Base-by-base conservation (phyloP, 2,329 filamentous ascomycete species). In the Botryotinia convoluta region DNA sequence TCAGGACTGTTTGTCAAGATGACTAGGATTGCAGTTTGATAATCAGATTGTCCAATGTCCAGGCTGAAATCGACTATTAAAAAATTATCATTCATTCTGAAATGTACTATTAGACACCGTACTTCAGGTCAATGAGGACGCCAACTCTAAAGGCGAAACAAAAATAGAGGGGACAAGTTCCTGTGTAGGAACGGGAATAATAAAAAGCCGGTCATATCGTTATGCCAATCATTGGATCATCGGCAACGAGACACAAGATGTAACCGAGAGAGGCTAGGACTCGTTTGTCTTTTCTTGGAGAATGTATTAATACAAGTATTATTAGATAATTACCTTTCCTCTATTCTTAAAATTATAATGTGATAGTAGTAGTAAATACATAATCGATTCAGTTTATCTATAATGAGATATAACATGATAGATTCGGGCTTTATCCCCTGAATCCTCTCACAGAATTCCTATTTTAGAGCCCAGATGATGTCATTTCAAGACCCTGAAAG, bases 401-500 rank as follows among this genome's bases (percentile, higher is more conserved):
- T 3, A 20, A 44, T 44, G 6, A 20, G 7, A 44, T 20, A 8
- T 44, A 45, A 22, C 7, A 45, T 8, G 0, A 51, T n/a, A 51
- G 10, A 14, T 12, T 14, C 12, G 10, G 48, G 10, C 26, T 51
- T n/a, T 51, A 14, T 14, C 26, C 48, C 12, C 4, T n/a, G 4
- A 6, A 45, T 22, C 7, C 44, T 22, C 20, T 22, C 44, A 20
- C 44, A 45, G 44, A 45, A 22, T 5, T 45, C 20, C 8, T 10
- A 4, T 45, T 22, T 45, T 6, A 10, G 8, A 45, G 8, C 44
- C 20, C 3, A 22, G 44, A 45, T 10, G 1, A 9, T 10, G 20
- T 45, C 4, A 22, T 10, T n/a, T n/a, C 26, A n/a, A n/a, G 7
- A 0, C 10, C 12, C 26, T 51, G 12, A n/a, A 1, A 14, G 1